These are phyloP conservation scores for Sphagnum contortum DNA, from an alignment of 225 moss, liverwort and hornwort genomes.

Conservation along the genomic window DNA sequence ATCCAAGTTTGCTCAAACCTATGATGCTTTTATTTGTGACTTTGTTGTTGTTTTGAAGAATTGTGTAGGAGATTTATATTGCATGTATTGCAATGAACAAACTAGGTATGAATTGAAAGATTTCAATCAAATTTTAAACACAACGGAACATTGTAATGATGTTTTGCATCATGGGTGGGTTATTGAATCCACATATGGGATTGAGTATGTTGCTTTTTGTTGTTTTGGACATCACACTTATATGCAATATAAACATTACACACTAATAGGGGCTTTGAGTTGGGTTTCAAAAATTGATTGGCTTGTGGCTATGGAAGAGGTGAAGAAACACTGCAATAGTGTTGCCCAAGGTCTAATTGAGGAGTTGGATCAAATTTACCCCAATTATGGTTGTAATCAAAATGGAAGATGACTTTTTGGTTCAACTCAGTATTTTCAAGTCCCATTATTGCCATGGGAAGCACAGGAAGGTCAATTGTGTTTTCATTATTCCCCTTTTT, in stretches of 20 bases:
- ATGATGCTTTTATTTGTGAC: neutral
- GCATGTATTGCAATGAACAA: neutral
- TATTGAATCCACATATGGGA: neutral
- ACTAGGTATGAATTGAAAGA: neutral
- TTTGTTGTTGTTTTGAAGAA: neutral
- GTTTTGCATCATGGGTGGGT: neutral
- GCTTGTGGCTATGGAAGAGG: neutral
- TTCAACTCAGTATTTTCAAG: too few species aligned
- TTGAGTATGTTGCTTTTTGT: neutral
- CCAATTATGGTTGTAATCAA: neutral
- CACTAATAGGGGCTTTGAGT: neutral
- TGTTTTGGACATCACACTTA: neutral
- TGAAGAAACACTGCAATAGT: neutral
- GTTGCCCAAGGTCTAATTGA: constrained; percentile 1
- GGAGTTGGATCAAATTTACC: neutral
- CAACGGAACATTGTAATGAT: neutral
- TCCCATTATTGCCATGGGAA: too few species aligned
- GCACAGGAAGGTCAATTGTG: too few species aligned
- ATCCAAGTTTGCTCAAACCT: neutral
- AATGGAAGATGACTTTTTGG: too few species aligned
- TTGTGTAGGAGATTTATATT: neutral
- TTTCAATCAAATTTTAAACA: neutral
- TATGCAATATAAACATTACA: neutral
- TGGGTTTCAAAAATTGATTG: neutral
- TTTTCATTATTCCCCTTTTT: too few species aligned